These are phyloP conservation scores for Sugiyamaella castrensis DNA, from an alignment of 1,139 yeast genomes.

Conservation along the genomic window DNA sequence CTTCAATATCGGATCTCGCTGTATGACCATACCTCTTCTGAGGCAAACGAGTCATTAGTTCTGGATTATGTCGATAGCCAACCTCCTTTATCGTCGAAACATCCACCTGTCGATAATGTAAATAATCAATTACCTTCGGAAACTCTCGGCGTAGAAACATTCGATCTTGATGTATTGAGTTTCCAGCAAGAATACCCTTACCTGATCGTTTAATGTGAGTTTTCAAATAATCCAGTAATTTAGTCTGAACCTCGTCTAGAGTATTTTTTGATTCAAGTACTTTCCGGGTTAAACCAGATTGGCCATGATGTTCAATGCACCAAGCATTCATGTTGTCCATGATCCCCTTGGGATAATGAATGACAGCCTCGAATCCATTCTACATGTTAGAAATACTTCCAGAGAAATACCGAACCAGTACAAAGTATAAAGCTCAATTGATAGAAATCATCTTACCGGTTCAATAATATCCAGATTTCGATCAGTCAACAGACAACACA, in stretches of 20 bases:
- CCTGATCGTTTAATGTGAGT: constrained; percentile 51
- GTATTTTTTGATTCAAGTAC: constrained; percentile 58
- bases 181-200: constrained; percentile 79
- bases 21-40: constrained; percentile 70
- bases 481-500: constrained; percentile 88
- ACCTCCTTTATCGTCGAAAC: constrained; percentile 82
- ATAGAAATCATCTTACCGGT: constrained; percentile 33
- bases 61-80: constrained; percentile 72
- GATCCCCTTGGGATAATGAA: constrained; percentile 63
- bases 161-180: constrained; percentile 88
- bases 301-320: constrained; percentile 78
- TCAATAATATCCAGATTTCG: constrained; percentile 69
- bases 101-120: constrained; percentile 84
- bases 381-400: constrained; percentile 8
- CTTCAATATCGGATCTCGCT: constrained; percentile 82
- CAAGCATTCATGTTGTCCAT: constrained; percentile 79
- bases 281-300: constrained; percentile 71
- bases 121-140: constrained; percentile 58
- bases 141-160: constrained; percentile 80
- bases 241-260: constrained; percentile 57
- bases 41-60: constrained; percentile 56
- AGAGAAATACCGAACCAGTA: too few species aligned
- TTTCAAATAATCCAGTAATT: constrained; percentile 59
- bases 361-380: constrained; percentile 73
- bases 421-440: too few species aligned